Evolutionary conservation across 768 basidiomycete genomes (phyloP).

Genomic region (Podaxis sp.): DNA sequence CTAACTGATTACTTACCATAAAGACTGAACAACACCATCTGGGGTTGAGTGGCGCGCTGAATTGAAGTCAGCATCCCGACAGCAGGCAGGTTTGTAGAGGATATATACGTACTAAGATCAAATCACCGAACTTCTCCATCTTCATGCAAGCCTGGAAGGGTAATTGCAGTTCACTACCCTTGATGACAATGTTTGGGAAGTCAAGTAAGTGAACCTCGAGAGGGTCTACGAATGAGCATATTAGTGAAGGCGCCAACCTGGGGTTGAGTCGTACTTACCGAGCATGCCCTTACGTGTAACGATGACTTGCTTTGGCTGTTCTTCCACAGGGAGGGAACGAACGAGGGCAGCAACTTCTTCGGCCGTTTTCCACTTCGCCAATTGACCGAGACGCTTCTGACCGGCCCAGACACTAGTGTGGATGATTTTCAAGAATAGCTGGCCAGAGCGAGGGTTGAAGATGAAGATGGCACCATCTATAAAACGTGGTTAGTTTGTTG

Average conservation of each 20-base stretch:
- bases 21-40: slow-evolving; percentile 98
- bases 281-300: slow-evolving; percentile 99
- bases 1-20: slow-evolving; percentile 55
- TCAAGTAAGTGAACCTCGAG: slow-evolving; percentile 98
- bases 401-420: slow-evolving; percentile 99
- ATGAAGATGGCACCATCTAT: slow-evolving; percentile 95
- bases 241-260: neutral
- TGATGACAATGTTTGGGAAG: slow-evolving; percentile 99
- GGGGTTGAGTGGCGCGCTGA: slow-evolving; percentile 93
- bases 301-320: slow-evolving; percentile 99
- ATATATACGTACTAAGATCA: slow-evolving; percentile 66
- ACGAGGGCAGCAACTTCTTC: slow-evolving; percentile 99
- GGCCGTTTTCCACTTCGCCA: slow-evolving; percentile 99
- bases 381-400: slow-evolving; percentile 98
- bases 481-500: slow-evolving; percentile 13
- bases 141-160: slow-evolving; percentile 99
- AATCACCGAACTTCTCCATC: slow-evolving; percentile 99
- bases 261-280: slow-evolving; percentile 44
- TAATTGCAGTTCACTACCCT: slow-evolving; percentile 95
- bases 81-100: neutral
- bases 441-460: slow-evolving; percentile 98
- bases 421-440: slow-evolving; percentile 98
- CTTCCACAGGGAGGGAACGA: slow-evolving; percentile 98
- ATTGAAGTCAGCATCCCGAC: slow-evolving; percentile 17
- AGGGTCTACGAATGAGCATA: slow-evolving; percentile 53